Percentiles rank a stretch among this genome's conserved stretches.
These are phyloP conservation scores for Solanum pennellii DNA, from an alignment of 257 asterid genomes.

Conservation along the genomic window DNA sequence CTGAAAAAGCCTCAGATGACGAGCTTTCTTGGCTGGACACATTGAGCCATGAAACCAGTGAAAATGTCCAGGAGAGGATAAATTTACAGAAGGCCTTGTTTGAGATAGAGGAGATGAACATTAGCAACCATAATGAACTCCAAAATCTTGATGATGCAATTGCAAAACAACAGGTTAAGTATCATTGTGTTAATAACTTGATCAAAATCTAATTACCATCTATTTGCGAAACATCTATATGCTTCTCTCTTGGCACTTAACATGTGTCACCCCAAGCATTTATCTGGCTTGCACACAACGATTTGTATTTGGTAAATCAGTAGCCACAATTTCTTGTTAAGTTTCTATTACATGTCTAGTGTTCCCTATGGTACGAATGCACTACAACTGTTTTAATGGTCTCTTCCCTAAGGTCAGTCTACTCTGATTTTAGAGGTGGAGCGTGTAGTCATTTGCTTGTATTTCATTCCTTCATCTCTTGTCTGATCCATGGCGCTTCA, in stretches of 20 bases:
- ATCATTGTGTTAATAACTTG: not conserved
- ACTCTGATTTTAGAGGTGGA: not conserved
- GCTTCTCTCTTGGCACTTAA: not conserved
- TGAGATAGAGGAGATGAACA: slow-evolving; percentile 88
- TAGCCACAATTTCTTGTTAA: not conserved
- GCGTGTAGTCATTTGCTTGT: not conserved
- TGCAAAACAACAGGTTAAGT: slow-evolving; percentile 69
- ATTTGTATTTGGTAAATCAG: not conserved
- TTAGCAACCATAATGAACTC: slow-evolving; percentile 80
- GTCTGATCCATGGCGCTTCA: not conserved
- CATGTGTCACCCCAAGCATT: not conserved
- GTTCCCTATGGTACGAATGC: not conserved
- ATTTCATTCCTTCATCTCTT: not conserved
- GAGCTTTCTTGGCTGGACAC: slow-evolving; percentile 63
- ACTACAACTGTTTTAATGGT: not conserved
- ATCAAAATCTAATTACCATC: not conserved
- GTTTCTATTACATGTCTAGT: not conserved
- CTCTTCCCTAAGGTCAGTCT: not conserved
- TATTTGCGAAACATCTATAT: not conserved
- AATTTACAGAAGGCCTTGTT: slow-evolving; percentile 85
- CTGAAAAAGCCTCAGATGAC: slow-evolving; percentile 55
- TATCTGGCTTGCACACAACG: not conserved
- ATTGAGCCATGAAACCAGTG: slow-evolving; percentile 86
- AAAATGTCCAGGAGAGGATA: slow-evolving; percentile 93
- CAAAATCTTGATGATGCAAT: slow-evolving; percentile 76